Evolutionary conservation across 2,329 filamentous ascomycete species (phyloP), one percentile per base, ranked within the genome.

Genomic region (Orbilia blumenaviensis): DNA sequence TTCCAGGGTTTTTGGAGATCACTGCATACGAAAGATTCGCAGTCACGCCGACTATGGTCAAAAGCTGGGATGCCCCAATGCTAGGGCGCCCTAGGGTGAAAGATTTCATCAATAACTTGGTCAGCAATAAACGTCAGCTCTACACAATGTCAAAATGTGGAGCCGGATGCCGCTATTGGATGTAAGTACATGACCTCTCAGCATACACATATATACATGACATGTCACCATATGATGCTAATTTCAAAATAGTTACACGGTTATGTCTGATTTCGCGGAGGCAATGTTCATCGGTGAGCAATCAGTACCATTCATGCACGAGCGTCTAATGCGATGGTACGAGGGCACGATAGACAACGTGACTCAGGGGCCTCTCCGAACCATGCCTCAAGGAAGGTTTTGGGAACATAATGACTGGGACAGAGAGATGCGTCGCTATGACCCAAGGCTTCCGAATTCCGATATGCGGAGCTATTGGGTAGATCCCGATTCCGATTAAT

Each of bases 111-210:
- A 52, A 36, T 21, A n/a, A 21, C 25, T 29, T 64, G n/a, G 16
- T 36, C 9, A 5, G 21, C 41, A 64, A 64, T 18, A 10, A 29
- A 6, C 42, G 42, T 12, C 10, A 38, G 9, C 41, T 25, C 44
- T 64, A 64, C 32, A 64, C 61, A 10, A 64, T 64, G 42, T 32
- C 42, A 2, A 42, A 38, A 10, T 12, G 44, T n/a, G 42, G 61
- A 21, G 38, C 44, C 5, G 42, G 42, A 25, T 64, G 61, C 16
- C 61, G 42, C 18, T 64, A 27, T 16, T 64, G 42, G 29, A 29
- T 63, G 42, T 64, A 64, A 52, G 42, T 56, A 38, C 38, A 14
- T 10, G 3, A 38, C 8, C 9, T 25, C 10, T n/a, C 10, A 14
- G 8, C 10, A 9, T n/a, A 12, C 21, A 7, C 3, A 18, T n/a